Percentiles rank a stretch among this genome's conserved stretches.
Conservation (phyloP, 805 yeast genomes). For the Cephaloascus fragrans region DNA sequence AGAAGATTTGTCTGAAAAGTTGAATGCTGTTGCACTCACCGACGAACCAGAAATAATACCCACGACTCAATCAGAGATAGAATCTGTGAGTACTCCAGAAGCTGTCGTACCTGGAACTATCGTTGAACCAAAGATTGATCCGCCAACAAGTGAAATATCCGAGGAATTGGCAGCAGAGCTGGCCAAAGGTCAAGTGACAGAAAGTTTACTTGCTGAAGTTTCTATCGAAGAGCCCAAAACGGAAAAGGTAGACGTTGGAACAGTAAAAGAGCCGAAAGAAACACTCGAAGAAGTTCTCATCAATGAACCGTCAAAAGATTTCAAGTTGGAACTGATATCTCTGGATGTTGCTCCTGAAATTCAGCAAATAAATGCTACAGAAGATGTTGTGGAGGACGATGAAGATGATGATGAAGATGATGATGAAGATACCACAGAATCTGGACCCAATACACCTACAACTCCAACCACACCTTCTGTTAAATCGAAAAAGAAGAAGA, state of each 20-base stretch:
- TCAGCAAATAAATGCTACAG: constrained; percentile 1
- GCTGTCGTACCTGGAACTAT: constrained; percentile 1
- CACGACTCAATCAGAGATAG: constrained; percentile 5
- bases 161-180: too few species aligned
- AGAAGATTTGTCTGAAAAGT: too few species aligned
- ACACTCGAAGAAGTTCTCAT: constrained; percentile 1
- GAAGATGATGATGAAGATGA: constrained; percentile 4
- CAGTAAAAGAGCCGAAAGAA: background rate
- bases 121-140: too few species aligned
- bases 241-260: constrained; percentile 1
- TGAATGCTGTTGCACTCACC: too few species aligned
- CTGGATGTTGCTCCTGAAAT: background rate
- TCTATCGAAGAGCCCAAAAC: constrained; percentile 1
- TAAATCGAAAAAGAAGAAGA: constrained; percentile 15
- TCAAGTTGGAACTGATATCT: constrained; percentile 7
- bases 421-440: constrained; percentile 3
- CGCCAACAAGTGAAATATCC: too few species aligned
- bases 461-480: constrained; percentile 1
- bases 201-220: constrained; percentile 1
- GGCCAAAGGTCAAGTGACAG: too few species aligned
- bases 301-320: constrained; percentile 5
- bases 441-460: constrained; percentile 4
- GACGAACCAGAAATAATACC: too few species aligned
- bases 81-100: background rate
- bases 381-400: constrained; percentile 2